Evolutionary conservation across 768 basidiomycete species (phyloP).

Genomic region (Boletus rex-veris): DNA sequence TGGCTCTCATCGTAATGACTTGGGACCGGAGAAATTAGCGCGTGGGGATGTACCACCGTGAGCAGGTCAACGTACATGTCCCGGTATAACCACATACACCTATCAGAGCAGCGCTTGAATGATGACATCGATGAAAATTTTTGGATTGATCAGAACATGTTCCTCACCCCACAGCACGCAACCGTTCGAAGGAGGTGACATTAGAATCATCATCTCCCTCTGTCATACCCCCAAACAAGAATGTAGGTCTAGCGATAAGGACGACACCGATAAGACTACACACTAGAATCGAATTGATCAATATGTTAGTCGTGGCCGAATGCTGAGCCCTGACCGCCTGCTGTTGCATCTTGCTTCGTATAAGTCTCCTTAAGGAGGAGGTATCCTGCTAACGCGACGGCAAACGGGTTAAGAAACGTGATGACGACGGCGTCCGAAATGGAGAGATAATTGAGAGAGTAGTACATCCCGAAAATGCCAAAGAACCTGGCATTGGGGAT

Average conservation of each 20-base stretch:
- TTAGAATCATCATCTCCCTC: background rate
- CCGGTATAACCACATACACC: slow-evolving; percentile 65
- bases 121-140: background rate
- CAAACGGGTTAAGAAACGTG: slow-evolving; percentile 69
- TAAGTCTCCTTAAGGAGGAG: slow-evolving; percentile 61
- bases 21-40: background rate
- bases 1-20: slow-evolving; percentile 58
- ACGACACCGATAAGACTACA: slow-evolving; percentile 73
- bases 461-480: slow-evolving; percentile 66
- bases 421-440: slow-evolving; percentile 77
- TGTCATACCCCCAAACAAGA: slow-evolving; percentile 54
- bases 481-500: slow-evolving; percentile 51
- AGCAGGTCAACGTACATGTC: slow-evolving; percentile 53
- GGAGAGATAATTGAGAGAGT: slow-evolving; percentile 69
- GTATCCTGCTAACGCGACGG: slow-evolving; percentile 58
- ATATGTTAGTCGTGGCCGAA: background rate
- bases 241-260: slow-evolving; percentile 74
- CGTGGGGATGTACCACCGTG: background rate
- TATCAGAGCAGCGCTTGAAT: slow-evolving; percentile 52
- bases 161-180: slow-evolving; percentile 56
- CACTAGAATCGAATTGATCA: slow-evolving; percentile 31
- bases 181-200: slow-evolving; percentile 35
- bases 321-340: slow-evolving; percentile 37
- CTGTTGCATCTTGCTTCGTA: slow-evolving; percentile 51
- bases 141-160: background rate